phyloP scores from a whole-genome alignment of 2,329 filamentous ascomycete genomes.

The Cryphonectria radicalis region DNA sequence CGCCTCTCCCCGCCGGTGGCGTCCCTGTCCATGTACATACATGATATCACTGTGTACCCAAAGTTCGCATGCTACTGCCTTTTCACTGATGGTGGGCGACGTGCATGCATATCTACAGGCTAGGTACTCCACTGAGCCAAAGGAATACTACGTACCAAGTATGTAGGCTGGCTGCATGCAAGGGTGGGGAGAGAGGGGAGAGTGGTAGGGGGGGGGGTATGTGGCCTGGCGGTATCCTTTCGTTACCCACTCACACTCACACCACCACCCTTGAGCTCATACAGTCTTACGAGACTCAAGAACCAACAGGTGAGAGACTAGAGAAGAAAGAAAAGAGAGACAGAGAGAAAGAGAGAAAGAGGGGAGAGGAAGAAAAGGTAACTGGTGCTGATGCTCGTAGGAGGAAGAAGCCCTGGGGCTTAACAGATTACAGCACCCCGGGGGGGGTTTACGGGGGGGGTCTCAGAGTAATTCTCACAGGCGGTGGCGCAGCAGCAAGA shows the following conservation, averaged over 20 bases:
- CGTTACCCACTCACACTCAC: background rate
- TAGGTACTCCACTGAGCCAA: background rate
- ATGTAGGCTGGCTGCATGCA: background rate
- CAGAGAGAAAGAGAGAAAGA: background rate
- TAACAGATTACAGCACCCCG: background rate
- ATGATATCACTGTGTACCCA: too few species aligned
- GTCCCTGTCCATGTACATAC: constrained; percentile 7
- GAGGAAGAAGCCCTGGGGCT: background rate
- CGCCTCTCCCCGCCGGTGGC: constrained; percentile 6
- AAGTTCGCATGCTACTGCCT: background rate
- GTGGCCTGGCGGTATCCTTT: background rate
- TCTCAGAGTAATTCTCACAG: background rate
- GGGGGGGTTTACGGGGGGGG: too few species aligned
- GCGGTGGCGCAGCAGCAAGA: background rate
- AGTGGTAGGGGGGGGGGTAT: too few species aligned
- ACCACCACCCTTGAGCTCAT: background rate
- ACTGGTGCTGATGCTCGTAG: background rate
- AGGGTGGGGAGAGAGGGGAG: too few species aligned
- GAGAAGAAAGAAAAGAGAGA: background rate
- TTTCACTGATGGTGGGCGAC: background rate
- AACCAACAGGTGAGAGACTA: background rate
- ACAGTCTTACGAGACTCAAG: background rate
- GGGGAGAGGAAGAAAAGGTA: background rate
- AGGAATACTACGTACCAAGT: background rate
- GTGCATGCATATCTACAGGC: constrained; percentile 1